Conservation (phyloP, 345 rosid species). For the Rhodamnia argentea region DNA sequence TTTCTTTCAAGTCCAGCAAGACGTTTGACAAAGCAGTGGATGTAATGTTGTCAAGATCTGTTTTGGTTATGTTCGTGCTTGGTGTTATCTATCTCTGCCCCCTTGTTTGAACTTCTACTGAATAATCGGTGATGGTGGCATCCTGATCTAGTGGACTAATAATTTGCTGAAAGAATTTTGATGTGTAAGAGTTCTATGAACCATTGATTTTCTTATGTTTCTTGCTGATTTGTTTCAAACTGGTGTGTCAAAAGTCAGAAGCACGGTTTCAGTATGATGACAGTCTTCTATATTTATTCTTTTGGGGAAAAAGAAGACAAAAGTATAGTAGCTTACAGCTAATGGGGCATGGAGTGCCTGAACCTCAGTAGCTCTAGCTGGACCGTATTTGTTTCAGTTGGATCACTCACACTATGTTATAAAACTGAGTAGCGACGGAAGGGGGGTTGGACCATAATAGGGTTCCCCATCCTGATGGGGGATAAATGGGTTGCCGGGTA, state of each 20-base stretch:
- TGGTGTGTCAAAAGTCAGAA: background rate
- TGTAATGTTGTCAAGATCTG: background rate
- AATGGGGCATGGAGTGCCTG: background rate
- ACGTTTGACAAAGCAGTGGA: background rate
- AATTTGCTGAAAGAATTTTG: background rate
- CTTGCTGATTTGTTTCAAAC: background rate
- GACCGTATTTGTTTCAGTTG: background rate
- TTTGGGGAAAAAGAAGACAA: background rate
- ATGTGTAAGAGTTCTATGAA: background rate
- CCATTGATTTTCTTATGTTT: background rate
- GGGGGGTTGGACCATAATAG: background rate
- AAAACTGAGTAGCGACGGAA: background rate
- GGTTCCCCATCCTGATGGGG: background rate
- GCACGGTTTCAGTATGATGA: background rate
- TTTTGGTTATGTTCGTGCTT: background rate
- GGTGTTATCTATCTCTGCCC: background rate
- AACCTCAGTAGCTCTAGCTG: background rate
- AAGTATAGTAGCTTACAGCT: background rate
- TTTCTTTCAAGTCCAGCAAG: constrained; percentile 2
- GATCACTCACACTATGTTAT: background rate
- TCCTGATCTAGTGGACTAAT: background rate
- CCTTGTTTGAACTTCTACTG: background rate
- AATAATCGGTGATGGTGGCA: background rate
- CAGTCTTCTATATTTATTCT: background rate
- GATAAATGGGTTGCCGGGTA: background rate